Evolutionary conservation across 139 green algal genomes (phyloP), one percentile per base, ranked within the genome.

Genomic region (Coelastrella sp.): DNA sequence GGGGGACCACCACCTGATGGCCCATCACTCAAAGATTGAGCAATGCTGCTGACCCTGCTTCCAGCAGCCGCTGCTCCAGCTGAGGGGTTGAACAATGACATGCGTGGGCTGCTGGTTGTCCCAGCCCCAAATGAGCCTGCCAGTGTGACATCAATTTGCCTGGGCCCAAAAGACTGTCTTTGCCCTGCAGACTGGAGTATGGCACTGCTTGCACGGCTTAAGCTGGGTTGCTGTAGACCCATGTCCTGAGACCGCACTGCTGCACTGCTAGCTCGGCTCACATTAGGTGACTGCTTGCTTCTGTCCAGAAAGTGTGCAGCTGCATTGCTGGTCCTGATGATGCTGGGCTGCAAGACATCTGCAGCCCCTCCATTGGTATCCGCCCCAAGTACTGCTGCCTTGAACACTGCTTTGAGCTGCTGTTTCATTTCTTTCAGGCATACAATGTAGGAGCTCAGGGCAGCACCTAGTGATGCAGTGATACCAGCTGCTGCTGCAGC

Each of bases 401-500:
- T 56, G 6, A 6, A 57, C 22, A 80, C 6, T 49, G 58, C 17
- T 57, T 68, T 57, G 20, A 88, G 68, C 68, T 56, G 35, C 68
- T 72, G 66, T 57, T 70, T 80, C 17, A 70, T 15, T 22, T 81
- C 84, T 20, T 57, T 57, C 49, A 88, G 20, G 7, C 49, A 68
- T 22, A 49, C 68, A 4, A 59, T 35, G 59, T 70, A 81, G 3
- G 35, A 11, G 70, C 49, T 59, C 14, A 17, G n/a, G 19, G 82
- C 84, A 58, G 84, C 66, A 24, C 65, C 49, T 49, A 88, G 20
- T 17, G 49, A 56, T 11, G 84, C 84, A 72, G 58, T 57, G 7
- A 80, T 68, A 20, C 84, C 84, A 49, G 84, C 84, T 70, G 63
- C 82, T 11, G 84, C 68, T 70, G 84, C 84, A 25, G 68, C 84